phyloP scores from a whole-genome alignment of 2,329 filamentous ascomycete genomes.

The Blumeriella jaapii region DNA sequence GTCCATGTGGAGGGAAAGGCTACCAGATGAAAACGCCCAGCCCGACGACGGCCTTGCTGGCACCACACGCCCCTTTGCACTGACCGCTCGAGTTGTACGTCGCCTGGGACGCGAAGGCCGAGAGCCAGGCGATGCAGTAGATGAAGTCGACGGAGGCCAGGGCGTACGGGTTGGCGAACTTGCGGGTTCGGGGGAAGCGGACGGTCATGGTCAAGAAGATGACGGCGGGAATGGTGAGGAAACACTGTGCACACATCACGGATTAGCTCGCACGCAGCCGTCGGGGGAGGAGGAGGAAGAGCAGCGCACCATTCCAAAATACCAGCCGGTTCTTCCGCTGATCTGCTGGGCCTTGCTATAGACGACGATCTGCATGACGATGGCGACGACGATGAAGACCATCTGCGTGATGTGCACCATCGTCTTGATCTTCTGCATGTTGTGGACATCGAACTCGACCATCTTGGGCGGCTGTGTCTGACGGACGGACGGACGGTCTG shows the following conservation, averaged over 20 bases:
- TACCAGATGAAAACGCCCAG: constrained; percentile 53
- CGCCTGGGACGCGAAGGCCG: constrained; percentile 54
- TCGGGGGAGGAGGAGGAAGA: neutral
- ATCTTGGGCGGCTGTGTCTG: constrained; percentile 7
- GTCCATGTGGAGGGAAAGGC: no score
- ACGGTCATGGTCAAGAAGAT: constrained; percentile 55
- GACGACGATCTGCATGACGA: constrained; percentile 48
- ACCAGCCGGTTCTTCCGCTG: constrained; percentile 49
- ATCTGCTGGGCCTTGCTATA: constrained; percentile 41
- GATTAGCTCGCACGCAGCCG: no score
- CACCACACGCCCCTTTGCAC: constrained; percentile 44
- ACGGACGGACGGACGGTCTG: no score
- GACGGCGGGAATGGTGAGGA: constrained; percentile 51
- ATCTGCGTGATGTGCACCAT: constrained; percentile 45
- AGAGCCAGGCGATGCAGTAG: constrained; percentile 52
- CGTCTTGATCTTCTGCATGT: constrained; percentile 35
- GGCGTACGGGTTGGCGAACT: constrained; percentile 48
- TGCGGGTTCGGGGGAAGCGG: constrained; percentile 49
- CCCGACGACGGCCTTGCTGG: constrained; percentile 52
- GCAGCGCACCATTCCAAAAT: constrained; percentile 47
- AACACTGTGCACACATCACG: constrained; percentile 46
- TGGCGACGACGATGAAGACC: constrained; percentile 42
- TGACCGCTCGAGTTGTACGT: constrained; percentile 46
- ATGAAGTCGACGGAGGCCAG: constrained; percentile 48
- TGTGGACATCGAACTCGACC: constrained; percentile 25